Evolutionary conservation across 768 basidiomycete species (phyloP).

Genomic region (Termitomyces sp.): DNA sequence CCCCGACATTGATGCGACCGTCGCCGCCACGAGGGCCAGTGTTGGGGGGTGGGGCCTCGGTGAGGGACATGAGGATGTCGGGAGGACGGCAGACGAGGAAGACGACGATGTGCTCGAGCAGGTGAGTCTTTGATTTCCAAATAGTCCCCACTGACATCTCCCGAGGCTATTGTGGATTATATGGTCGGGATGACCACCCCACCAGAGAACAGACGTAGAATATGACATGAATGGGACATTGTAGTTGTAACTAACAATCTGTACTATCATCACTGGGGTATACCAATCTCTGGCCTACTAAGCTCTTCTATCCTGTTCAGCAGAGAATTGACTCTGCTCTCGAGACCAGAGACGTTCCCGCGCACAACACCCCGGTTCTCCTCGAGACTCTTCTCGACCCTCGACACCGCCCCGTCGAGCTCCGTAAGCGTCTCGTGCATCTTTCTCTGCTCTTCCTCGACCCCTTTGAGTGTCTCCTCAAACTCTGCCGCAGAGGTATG

Average conservation of each 20-base stretch:
- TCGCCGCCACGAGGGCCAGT: conserved; percentile 35
- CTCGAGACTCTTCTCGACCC: conserved; percentile 71
- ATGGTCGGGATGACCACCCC: conserved; percentile 51
- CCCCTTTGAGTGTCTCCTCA: conserved; percentile 51
- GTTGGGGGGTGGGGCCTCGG: conserved; percentile 77
- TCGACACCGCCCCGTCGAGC: conserved; percentile 58
- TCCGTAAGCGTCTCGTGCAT: conserved; percentile 60
- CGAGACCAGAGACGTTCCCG: conserved; percentile 69
- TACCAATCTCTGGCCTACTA: conserved; percentile 10
- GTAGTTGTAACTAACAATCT: conserved; percentile 5
- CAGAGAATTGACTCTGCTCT: conserved; percentile 39
- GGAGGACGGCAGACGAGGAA: conserved; percentile 46
- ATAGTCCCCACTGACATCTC: not conserved
- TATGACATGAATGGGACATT: conserved; percentile 13
- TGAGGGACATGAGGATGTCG: conserved; percentile 45
- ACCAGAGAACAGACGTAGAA: conserved; percentile 24
- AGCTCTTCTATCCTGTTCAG: conserved; percentile 38
- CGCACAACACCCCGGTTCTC: conserved; percentile 68
- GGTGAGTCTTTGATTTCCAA: conserved; percentile 33
- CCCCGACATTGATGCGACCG: conserved; percentile 38
- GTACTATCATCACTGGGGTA: conserved; percentile 4
- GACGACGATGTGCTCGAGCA: conserved; percentile 62
- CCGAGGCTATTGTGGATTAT: conserved; percentile 48
- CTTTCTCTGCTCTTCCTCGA: conserved; percentile 72
- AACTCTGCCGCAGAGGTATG: conserved; percentile 83